Evolutionary conservation across 768 basidiomycete genomes (phyloP).

Genomic region (Termitomyces sp.): DNA sequence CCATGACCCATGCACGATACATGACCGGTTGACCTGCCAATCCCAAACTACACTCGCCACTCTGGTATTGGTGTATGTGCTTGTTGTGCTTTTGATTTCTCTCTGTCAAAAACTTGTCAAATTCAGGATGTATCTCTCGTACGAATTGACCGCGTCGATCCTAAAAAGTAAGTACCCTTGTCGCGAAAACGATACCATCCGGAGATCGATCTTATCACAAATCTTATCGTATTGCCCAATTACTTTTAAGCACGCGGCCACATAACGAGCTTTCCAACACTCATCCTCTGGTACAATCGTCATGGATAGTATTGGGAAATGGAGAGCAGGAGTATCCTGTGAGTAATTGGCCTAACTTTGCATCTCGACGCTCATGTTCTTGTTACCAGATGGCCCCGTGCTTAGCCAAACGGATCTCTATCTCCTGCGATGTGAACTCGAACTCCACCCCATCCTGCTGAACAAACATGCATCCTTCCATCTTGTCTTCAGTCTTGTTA

Average conservation of each 20-base stretch:
- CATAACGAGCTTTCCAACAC: neutral
- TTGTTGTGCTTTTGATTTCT: too few species aligned
- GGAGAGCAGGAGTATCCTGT: conserved; percentile 42
- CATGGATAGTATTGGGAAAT: conserved; percentile 29
- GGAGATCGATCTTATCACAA: conserved; percentile 9
- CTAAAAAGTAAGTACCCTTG: too few species aligned
- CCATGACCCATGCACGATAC: neutral
- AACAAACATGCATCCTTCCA: conserved; percentile 44
- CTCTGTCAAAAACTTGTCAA: too few species aligned
- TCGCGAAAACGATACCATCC: neutral
- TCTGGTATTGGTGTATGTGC: too few species aligned
- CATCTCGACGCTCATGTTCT: neutral
- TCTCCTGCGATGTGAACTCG: conserved; percentile 62
- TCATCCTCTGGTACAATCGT: neutral
- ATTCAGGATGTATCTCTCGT: too few species aligned
- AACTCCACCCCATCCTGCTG: conserved; percentile 70
- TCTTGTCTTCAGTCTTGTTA: conserved; percentile 67
- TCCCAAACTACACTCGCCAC: neutral
- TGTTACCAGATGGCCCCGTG: conserved; percentile 64
- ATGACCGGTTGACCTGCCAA: too few species aligned
- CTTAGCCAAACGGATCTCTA: conserved; percentile 79
- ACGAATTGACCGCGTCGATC: too few species aligned
- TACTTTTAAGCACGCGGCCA: neutral
- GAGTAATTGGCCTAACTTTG: conserved; percentile 13
- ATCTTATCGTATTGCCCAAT: neutral